Conservation (phyloP, 805 yeast species). For the Yarrowia divulgata region DNA sequence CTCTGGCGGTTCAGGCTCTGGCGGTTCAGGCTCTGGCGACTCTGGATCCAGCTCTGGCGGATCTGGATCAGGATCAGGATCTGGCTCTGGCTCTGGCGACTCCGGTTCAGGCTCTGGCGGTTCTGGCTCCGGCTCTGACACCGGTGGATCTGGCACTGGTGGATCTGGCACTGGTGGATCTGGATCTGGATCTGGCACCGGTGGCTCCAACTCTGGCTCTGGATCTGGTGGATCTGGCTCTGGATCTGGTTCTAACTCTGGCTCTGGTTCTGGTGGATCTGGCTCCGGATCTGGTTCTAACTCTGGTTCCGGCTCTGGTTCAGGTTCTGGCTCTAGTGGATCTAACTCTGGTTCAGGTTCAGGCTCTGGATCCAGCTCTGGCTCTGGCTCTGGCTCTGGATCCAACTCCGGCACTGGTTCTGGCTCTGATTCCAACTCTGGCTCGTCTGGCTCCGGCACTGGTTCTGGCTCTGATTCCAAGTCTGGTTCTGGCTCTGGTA, state of each 20-base stretch:
- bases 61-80: background rate
- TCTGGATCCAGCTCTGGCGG: conserved; percentile 1
- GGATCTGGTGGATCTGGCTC: background rate
- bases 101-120: background rate
- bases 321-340: background rate
- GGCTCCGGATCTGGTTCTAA: background rate
- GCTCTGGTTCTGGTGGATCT: conserved; percentile 1
- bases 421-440: background rate
- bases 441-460: background rate
- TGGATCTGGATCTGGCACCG: background rate
- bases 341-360: background rate
- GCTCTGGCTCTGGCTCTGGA: background rate
- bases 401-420: background rate
- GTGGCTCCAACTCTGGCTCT: background rate
- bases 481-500: background rate
- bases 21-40: too few species aligned
- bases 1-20: background rate
- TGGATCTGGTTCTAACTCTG: background rate
- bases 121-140: background rate
- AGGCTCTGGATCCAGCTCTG: background rate
- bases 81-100: background rate
- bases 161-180: conserved; percentile 1
- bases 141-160: background rate
- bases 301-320: background rate
- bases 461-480: background rate